These are phyloP conservation scores for Barnettozyma sp. DNA, from an alignment of 805 yeast genomes.

Conservation along the genomic window DNA sequence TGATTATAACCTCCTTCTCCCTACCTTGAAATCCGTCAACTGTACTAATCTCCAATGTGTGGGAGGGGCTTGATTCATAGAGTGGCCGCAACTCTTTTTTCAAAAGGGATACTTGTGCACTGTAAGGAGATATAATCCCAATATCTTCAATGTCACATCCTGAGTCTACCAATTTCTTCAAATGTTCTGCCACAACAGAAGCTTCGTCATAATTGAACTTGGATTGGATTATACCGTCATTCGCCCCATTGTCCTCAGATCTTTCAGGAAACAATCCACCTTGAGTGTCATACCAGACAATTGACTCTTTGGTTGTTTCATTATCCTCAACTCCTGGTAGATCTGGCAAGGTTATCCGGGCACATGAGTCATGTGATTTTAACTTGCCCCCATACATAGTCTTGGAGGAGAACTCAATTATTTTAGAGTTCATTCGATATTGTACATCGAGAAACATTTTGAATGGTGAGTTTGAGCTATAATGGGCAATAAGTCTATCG, in stretches of 20 bases:
- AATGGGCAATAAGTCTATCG: constrained; percentile 59
- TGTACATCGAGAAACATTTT: constrained; percentile 64
- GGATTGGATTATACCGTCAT: constrained; percentile 33
- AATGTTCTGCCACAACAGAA: constrained; percentile 49
- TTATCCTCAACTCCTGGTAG: constrained; percentile 40
- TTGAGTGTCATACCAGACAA: constrained; percentile 89
- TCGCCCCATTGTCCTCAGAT: constrained; percentile 34
- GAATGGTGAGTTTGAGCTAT: constrained; percentile 34
- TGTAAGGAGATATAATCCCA: constrained; percentile 88
- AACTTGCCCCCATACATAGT: constrained; percentile 58
- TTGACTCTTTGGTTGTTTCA: constrained; percentile 49
- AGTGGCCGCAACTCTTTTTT: constrained; percentile 8
- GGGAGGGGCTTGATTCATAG: constrained; percentile 1
- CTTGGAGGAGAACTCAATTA: constrained; percentile 73
- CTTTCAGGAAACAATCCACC: constrained; percentile 78
- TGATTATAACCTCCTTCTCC: constrained; percentile 80
- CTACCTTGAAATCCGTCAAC: constrained; percentile 97
- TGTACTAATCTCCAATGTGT: constrained; percentile 44
- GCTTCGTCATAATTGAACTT: constrained; percentile 77
- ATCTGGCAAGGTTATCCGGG: constrained; percentile 45
- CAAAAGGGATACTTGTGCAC: constrained; percentile 70
- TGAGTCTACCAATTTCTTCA: constrained; percentile 39
- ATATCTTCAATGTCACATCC: constrained; percentile 54
- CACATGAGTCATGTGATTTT: constrained; percentile 55
- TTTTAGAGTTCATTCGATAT: constrained; percentile 76